A percentile compares a stretch with the other conserved stretches of the same genome.
Conservation (phyloP, 257 asterid species). For the Linaria vulgaris region DNA sequence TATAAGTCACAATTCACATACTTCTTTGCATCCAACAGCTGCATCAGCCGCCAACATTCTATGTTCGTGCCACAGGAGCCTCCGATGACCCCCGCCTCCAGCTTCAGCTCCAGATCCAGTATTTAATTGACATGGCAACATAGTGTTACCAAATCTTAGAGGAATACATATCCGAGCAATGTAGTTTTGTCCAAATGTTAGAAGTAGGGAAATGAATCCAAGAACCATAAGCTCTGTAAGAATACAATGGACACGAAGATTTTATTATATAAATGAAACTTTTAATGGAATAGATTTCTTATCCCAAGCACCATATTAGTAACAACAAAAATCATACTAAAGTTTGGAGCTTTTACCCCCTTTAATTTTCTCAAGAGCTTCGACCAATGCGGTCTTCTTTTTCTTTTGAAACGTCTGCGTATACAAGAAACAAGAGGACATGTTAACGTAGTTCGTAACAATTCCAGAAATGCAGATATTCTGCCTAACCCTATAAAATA, state of each 20-base stretch:
- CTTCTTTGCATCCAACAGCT: slow-evolving; percentile 44
- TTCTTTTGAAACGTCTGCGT: slow-evolving; percentile 66
- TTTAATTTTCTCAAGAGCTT: slow-evolving; percentile 93
- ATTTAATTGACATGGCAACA: slow-evolving; percentile 25
- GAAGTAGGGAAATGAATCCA: slow-evolving; percentile 86
- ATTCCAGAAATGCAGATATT: too few relatives aligned
- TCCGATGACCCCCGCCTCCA: slow-evolving; percentile 41
- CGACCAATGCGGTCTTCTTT: slow-evolving; percentile 61
- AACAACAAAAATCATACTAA: too few relatives aligned
- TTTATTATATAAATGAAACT: too few relatives aligned
- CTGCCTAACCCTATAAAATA: too few relatives aligned
- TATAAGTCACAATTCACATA: slow-evolving; percentile 17
- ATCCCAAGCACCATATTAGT: too few relatives aligned
- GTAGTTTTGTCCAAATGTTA: slow-evolving; percentile 89
- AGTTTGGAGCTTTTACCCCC: slow-evolving; percentile 39
- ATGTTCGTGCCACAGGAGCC: slow-evolving; percentile 56
- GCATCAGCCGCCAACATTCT: slow-evolving; percentile 50
- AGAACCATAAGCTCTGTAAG: slow-evolving; percentile 91
- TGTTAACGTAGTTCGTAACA: too few relatives aligned
- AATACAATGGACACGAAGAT: not conserved
- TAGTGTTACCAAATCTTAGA: slow-evolving; percentile 45
- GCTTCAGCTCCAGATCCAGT: not conserved
- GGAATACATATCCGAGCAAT: slow-evolving; percentile 72
- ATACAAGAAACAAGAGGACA: not conserved
- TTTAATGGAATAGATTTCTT: too few relatives aligned